Conservation (phyloP, 257 asterid genomes). For the Solanum ossicruentum region DNA sequence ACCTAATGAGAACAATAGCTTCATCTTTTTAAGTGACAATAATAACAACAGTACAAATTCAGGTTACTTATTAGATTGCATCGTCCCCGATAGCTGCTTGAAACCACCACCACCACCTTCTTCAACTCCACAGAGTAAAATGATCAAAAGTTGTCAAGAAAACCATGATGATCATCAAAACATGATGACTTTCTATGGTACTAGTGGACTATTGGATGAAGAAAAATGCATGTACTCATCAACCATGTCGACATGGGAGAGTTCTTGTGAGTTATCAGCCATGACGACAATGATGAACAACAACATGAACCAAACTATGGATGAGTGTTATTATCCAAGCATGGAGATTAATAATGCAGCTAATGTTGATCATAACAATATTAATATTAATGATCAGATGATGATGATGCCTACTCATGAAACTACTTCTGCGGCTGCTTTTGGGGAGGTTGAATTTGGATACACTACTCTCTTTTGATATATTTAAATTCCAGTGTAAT, state of each 20-base stretch:
- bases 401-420: slow-evolving; percentile 10
- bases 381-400: background rate
- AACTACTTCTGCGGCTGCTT: slow-evolving; percentile 6
- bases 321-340: background rate
- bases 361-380: background rate
- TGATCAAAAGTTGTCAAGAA: background rate
- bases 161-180: background rate
- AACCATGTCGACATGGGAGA: slow-evolving; percentile 22
- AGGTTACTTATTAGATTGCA: slow-evolving; percentile 79
- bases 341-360: slow-evolving; percentile 1
- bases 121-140: background rate
- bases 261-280: slow-evolving; percentile 57
- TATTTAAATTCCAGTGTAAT: background rate
- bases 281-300: slow-evolving; percentile 26
- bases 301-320: background rate
- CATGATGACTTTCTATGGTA: background rate
- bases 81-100: slow-evolving; percentile 67
- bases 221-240: slow-evolving; percentile 3
- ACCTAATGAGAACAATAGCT: slow-evolving; percentile 15
- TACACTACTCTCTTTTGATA: slow-evolving; percentile 29
- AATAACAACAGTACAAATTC: slow-evolving; percentile 20
- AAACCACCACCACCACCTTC: slow-evolving; percentile 29
- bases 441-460: slow-evolving; percentile 42
- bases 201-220: slow-evolving; percentile 21
- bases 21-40: slow-evolving; percentile 10